Conservation (phyloP, 208 protist species). For the Leishmania braziliensis region DNA sequence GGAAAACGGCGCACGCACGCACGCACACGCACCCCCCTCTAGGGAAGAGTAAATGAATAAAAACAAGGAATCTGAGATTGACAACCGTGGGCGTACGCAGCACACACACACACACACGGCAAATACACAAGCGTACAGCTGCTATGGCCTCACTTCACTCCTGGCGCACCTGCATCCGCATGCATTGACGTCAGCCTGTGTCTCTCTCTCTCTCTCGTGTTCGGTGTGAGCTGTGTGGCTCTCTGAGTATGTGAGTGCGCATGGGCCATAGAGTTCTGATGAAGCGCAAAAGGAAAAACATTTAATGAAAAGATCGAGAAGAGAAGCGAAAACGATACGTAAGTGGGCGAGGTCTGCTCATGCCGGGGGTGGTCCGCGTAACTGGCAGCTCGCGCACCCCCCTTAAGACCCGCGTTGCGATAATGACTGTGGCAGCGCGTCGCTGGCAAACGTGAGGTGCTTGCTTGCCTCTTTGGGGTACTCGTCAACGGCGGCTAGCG, state of each 20-base stretch:
- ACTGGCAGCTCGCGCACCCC: background rate
- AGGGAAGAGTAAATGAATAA: background rate
- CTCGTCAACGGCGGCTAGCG: slow-evolving; percentile 1
- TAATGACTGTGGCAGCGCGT: background rate
- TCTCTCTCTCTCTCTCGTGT: background rate
- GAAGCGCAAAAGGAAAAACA: background rate
- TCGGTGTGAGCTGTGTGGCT: background rate
- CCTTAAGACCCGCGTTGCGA: background rate
- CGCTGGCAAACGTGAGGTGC: slow-evolving; percentile 3
- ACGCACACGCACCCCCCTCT: no score
- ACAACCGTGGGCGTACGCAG: background rate
- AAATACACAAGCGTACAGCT: background rate
- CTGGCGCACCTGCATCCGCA: background rate
- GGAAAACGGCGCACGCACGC: background rate
- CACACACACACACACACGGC: background rate
- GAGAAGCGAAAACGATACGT: slow-evolving; percentile 9
- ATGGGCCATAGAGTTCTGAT: background rate
- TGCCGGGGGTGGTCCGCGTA: background rate
- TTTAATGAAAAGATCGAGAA: slow-evolving; percentile 16
- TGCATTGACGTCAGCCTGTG: background rate
- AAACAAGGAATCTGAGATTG: background rate
- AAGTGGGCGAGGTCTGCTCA: background rate
- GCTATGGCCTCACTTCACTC: background rate
- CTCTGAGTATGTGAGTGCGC: background rate
- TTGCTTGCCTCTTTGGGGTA: background rate